Base-by-base conservation (phyloP, 306 rosid species). In the Fragaria nilgerrensis region DNA sequence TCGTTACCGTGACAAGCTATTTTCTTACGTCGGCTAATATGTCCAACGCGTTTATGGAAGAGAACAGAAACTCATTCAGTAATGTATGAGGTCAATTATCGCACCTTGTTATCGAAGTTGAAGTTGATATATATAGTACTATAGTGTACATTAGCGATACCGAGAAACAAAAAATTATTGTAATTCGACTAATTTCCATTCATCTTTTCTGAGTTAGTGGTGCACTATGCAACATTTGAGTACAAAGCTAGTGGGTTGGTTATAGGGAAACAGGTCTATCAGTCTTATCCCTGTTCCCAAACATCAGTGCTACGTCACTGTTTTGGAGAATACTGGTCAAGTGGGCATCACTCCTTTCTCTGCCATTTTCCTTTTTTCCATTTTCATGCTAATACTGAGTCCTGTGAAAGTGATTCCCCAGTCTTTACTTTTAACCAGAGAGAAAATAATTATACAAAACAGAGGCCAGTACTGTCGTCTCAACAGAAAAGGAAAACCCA, bases 371-470 rank as follows among this genome's bases (percentile, higher is more conserved):
- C 53, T 3, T 19, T 74, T 56, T 74, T 74, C 77, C 64, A 61
- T 10, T 61, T 74, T 44, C 78, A 61, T 62, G 78, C 59, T 29
- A 6, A 17, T 27, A 17, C 70, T 34, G 41, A 5, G 6, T 74
- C 9, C 41, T 59, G 53, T 41, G 68, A 74, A 74, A 74, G 55
- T 58, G 77, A 59, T 43, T 74, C 77, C 77, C 55, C 45, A 19
- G 19, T 74, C 69, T 59, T 3, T 62, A 74, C 69, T 43, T 74
- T 74, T 25, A 25, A 17, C 77, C 77, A 73, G 69, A 41, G n/a
- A 43, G 55, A 74, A 58, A 41, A 58, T 22, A 37, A 58, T 55
- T 13, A 62, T 62, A 56, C 41, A 58, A 41, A 41, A 43, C 29
- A 73, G 5, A 55, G 44, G 9, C 43, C 39, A 27, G 3, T 13